Conservation (phyloP, 2,329 filamentous ascomycete species). For the Tolypocladium nubicola region DNA sequence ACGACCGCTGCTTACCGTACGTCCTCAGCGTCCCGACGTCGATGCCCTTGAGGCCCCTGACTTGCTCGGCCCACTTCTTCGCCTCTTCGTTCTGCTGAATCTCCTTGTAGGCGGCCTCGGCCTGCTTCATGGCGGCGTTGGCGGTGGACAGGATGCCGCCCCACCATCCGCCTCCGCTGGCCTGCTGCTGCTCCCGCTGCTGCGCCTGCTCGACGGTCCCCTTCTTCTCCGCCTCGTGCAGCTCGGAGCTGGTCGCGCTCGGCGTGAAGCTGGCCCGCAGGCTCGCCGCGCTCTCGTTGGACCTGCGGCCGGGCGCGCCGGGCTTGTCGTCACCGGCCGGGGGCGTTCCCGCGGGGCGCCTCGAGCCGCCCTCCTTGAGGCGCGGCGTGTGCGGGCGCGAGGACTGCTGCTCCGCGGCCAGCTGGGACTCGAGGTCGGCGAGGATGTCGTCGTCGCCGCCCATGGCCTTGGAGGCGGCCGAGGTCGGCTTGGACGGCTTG, state of each 20-base stretch:
- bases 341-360: conserved; percentile 36
- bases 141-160: conserved; percentile 77
- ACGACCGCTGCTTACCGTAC: conserved; percentile 19
- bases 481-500: conserved; percentile 29
- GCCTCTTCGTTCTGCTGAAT: conserved; percentile 95
- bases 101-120: conserved; percentile 86
- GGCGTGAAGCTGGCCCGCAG: conserved; percentile 64
- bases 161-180: conserved; percentile 70
- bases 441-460: conserved; percentile 63
- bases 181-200: conserved; percentile 15
- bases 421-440: conserved; percentile 67
- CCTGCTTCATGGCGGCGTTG: conserved; percentile 79
- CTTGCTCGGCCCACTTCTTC: conserved; percentile 90
- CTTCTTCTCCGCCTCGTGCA: conserved; percentile 47
- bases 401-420: conserved; percentile 61
- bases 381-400: conserved; percentile 78
- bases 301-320: conserved; percentile 47
- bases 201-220: conserved; percentile 32
- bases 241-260: conserved; percentile 52
- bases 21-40: conserved; percentile 67
- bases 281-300: conserved; percentile 64
- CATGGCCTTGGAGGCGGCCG: conserved; percentile 34
- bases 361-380: conserved; percentile 40
- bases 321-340: conserved; percentile 55
- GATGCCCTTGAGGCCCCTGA: conserved; percentile 48